Percentiles rank a stretch among this genome's conserved stretches.
phyloP scores from a whole-genome alignment of 108 stramenopile genomes.

The Nannochloropsis gaditana region DNA sequence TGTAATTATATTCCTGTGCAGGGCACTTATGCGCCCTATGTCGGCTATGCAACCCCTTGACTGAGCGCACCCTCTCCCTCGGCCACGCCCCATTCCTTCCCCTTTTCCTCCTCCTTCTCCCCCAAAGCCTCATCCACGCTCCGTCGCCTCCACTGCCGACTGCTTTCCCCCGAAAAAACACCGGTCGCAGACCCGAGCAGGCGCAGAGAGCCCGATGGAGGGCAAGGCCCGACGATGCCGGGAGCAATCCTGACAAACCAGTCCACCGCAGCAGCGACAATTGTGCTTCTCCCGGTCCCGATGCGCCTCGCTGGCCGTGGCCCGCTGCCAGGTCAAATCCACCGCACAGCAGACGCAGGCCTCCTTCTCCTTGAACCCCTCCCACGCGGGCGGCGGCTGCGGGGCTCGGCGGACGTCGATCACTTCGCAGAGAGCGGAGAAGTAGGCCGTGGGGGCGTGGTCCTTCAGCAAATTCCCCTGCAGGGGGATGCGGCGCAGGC shows the following conservation, averaged over 20 bases:
- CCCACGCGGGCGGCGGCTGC: slow-evolving; percentile 72
- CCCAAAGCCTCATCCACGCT: background rate
- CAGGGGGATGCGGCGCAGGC: slow-evolving; percentile 65
- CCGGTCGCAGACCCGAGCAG: slow-evolving; percentile 84
- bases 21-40: too few relatives aligned
- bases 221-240: slow-evolving; percentile 74
- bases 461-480: slow-evolving; percentile 82
- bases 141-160: background rate
- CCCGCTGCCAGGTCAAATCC: slow-evolving; percentile 54
- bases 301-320: slow-evolving; percentile 63
- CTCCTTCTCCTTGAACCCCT: slow-evolving; percentile 63
- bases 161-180: slow-evolving; percentile 59
- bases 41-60: too few relatives aligned
- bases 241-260: slow-evolving; percentile 90
- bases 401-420: slow-evolving; percentile 63
- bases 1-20: too few relatives aligned
- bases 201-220: slow-evolving; percentile 68
- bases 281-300: slow-evolving; percentile 89
- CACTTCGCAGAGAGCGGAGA: slow-evolving; percentile 77
- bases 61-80: too few relatives aligned
- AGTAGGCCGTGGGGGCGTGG: slow-evolving; percentile 71
- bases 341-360: slow-evolving; percentile 69
- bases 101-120: background rate
- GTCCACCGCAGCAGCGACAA: slow-evolving; percentile 81
- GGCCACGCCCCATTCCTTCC: background rate